phyloP scores from a whole-genome alignment of 768 basidiomycete genomes.

The Podaxis sp. region DNA sequence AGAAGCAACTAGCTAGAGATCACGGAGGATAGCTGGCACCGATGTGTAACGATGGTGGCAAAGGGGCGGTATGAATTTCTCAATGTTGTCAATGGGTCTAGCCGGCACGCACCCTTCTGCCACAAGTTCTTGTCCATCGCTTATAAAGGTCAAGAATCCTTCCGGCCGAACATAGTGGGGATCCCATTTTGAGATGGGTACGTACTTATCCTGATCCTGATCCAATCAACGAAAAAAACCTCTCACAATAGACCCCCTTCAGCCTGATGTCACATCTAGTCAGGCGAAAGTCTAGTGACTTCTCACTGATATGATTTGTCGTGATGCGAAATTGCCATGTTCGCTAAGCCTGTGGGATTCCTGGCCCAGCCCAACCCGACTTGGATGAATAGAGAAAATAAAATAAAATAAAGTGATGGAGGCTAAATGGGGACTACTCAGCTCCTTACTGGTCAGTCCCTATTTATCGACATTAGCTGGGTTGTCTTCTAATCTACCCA shows the following conservation, averaged over 20 bases:
- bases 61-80: slow-evolving; percentile 16
- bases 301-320: neutral
- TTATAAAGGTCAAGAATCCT: slow-evolving; percentile 19
- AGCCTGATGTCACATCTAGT: neutral
- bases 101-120: slow-evolving; percentile 22
- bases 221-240: slow-evolving; percentile 11
- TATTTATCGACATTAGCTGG: neutral
- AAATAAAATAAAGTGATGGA: neutral
- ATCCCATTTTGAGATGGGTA: slow-evolving; percentile 13
- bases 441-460: neutral
- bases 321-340: neutral
- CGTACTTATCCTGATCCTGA: slow-evolving; percentile 14
- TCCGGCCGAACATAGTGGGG: slow-evolving; percentile 12
- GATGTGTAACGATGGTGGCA: slow-evolving; percentile 27
- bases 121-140: slow-evolving; percentile 17
- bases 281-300: neutral
- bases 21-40: slow-evolving; percentile 31
- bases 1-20: slow-evolving; percentile 9
- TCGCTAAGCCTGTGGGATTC: neutral
- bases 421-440: neutral
- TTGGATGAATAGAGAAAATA: neutral
- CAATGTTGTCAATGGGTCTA: slow-evolving; percentile 13
- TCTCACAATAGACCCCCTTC: slow-evolving; percentile 6
- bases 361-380: neutral
- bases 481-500: neutral